Conservation (phyloP, 371 early-diverging fungal species). For the Haplosporangium sp. region DNA sequence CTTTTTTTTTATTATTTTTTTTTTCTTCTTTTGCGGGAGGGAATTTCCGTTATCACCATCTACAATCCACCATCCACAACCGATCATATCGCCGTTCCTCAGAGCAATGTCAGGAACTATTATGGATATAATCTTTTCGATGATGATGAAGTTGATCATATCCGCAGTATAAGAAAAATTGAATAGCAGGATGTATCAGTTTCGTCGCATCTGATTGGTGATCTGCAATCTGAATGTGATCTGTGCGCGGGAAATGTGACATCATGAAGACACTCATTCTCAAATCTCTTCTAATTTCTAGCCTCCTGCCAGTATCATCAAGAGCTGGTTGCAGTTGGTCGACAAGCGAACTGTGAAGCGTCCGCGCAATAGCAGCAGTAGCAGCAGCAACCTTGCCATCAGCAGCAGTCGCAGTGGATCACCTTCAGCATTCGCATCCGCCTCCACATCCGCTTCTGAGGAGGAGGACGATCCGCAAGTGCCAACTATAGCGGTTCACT, state of each 20-base stretch:
- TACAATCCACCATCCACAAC: no score
- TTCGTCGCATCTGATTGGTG: neutral
- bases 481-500: slow-evolving; percentile 85
- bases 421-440: slow-evolving; percentile 29
- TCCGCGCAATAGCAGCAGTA: neutral
- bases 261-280: neutral
- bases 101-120: no score
- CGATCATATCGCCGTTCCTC: no score
- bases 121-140: no score
- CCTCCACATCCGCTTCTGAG: slow-evolving; percentile 21
- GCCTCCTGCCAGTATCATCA: slow-evolving; percentile 78
- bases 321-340: slow-evolving; percentile 80
- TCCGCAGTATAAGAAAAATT: no score
- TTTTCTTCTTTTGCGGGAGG: neutral
- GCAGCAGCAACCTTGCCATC: slow-evolving; percentile 1
- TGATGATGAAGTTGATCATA: no score
- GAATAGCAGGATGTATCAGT: no score
- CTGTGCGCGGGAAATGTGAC: slow-evolving; percentile 13
- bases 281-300: slow-evolving; percentile 17
- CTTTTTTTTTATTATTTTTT: slow-evolving; percentile 15
- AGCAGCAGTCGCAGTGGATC: slow-evolving; percentile 34
- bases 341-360: slow-evolving; percentile 58
- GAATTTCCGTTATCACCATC: no score
- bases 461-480: slow-evolving; percentile 44
- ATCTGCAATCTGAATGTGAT: slow-evolving; percentile 1